These are phyloP conservation scores for Pyrenula massariospora DNA, from an alignment of 495 filamentous ascomycete genomes.

Conservation along the genomic window DNA sequence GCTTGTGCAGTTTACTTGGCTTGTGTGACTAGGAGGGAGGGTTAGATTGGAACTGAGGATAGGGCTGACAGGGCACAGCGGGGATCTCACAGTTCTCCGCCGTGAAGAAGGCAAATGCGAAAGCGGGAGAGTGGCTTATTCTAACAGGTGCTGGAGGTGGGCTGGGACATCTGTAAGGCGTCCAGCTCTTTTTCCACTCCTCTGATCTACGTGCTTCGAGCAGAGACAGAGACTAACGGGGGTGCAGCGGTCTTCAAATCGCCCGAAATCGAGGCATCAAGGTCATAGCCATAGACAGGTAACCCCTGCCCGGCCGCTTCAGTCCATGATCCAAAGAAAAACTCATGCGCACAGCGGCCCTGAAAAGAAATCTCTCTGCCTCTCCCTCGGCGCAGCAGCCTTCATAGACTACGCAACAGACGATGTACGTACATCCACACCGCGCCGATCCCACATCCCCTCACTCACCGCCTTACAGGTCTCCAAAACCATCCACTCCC, in stretches of 20 bases:
- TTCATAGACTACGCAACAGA: slow-evolving; percentile 29
- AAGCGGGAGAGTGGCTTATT: slow-evolving; percentile 27
- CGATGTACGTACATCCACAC: slow-evolving; percentile 17
- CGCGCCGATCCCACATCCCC: not conserved
- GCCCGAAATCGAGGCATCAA: slow-evolving; percentile 26
- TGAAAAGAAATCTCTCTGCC: slow-evolving; percentile 27
- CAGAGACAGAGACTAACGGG: not conserved
- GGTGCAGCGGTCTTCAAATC: slow-evolving; percentile 28
- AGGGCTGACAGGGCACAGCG: slow-evolving; percentile 7
- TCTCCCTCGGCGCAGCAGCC: slow-evolving; percentile 22
- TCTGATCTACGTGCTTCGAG: not conserved
- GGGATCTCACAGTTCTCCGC: slow-evolving; percentile 38
- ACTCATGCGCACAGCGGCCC: slow-evolving; percentile 22
- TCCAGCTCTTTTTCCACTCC: not conserved
- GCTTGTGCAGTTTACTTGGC: not conserved
- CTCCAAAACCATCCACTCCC: not conserved
- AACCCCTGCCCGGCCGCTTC: not conserved
- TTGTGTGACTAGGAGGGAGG: not conserved
- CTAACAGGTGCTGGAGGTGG: slow-evolving; percentile 32
- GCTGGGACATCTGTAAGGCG: slow-evolving; percentile 28
- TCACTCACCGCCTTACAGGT: not conserved
- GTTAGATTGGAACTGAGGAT: not conserved
- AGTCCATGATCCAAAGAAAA: no score
- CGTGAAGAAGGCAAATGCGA: slow-evolving; percentile 28
- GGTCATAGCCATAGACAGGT: slow-evolving; percentile 34